phyloP scores from a whole-genome alignment of 1,139 yeast species.

The Chernovozyma aurita region DNA sequence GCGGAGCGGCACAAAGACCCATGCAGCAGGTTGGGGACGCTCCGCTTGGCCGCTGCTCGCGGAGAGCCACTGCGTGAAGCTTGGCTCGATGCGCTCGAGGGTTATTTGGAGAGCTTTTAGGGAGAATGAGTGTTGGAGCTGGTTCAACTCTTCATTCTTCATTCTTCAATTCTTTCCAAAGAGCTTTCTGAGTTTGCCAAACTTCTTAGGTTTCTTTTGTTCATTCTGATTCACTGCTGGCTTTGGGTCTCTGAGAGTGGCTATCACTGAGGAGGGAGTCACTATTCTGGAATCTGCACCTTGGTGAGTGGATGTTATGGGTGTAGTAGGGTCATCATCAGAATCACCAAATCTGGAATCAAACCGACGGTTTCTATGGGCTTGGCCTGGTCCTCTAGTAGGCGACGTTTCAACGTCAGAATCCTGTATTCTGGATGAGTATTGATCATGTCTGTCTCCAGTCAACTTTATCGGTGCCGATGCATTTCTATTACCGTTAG shows the following conservation, averaged over 20 bases:
- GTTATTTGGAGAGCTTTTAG: too few species aligned
- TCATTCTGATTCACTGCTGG: background rate
- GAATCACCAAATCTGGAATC: constrained; percentile 19
- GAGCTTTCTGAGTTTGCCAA: constrained; percentile 56
- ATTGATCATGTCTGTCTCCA: constrained; percentile 1
- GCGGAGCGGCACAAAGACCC: background rate
- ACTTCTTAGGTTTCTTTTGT: constrained; percentile 25
- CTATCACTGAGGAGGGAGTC: background rate
- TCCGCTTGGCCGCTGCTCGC: background rate
- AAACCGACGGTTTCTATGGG: constrained; percentile 6
- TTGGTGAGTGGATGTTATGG: constrained; percentile 5
- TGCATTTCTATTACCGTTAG: too few species aligned
- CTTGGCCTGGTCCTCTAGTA: too few species aligned
- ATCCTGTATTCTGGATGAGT: constrained; percentile 50
- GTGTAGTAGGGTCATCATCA: constrained; percentile 16
- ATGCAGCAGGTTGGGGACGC: background rate
- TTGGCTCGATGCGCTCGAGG: background rate
- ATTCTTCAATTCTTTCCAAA: constrained; percentile 51
- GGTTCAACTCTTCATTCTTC: too few species aligned
- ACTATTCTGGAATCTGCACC: constrained; percentile 10
- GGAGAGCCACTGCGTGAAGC: background rate
- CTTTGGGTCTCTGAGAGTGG: background rate
- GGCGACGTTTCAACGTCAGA: constrained; percentile 45
- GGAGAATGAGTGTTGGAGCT: too few species aligned
- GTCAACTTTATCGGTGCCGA: background rate